Evolutionary conservation across 2,329 filamentous ascomycete genomes (phyloP).

Genomic region (Pestalotiopsis fici): DNA sequence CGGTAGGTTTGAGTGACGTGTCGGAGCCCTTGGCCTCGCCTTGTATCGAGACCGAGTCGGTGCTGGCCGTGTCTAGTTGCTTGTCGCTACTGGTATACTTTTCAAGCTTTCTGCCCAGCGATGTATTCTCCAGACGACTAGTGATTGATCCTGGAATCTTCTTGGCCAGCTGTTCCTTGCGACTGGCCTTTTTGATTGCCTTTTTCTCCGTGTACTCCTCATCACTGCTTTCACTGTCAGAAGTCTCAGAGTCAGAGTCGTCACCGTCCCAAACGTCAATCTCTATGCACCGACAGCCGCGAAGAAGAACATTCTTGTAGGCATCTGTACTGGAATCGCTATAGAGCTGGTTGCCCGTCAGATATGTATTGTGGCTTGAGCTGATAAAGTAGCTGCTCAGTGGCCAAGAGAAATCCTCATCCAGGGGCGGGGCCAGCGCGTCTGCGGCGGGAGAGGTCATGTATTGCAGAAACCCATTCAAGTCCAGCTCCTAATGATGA

Average conservation of each 20-base stretch:
- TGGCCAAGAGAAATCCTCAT: conserved; percentile 68
- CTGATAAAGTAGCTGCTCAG: conserved; percentile 92
- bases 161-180: conserved; percentile 65
- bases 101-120: conserved; percentile 43
- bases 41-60: not conserved
- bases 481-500: conserved; percentile 38
- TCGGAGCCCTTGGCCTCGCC: not conserved
- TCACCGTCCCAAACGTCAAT: conserved; percentile 95
- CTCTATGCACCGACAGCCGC: conserved; percentile 88
- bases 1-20: conserved; percentile 11
- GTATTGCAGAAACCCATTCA: conserved; percentile 53
- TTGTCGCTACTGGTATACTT: conserved; percentile 18
- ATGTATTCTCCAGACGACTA: conserved; percentile 49
- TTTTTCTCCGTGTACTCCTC: conserved; percentile 49
- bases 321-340: conserved; percentile 85
- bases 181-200: conserved; percentile 63
- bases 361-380: conserved; percentile 93
- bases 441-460: conserved; percentile 53
- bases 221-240: conserved; percentile 58
- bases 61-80: not conserved
- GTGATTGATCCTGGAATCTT: conserved; percentile 46
- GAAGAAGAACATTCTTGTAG: conserved; percentile 81
- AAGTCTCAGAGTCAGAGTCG: conserved; percentile 69
- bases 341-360: conserved; percentile 84
- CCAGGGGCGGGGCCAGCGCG: conserved; percentile 38